phyloP scores from a whole-genome alignment of 257 asterid species.

The Plantago ovata region DNA sequence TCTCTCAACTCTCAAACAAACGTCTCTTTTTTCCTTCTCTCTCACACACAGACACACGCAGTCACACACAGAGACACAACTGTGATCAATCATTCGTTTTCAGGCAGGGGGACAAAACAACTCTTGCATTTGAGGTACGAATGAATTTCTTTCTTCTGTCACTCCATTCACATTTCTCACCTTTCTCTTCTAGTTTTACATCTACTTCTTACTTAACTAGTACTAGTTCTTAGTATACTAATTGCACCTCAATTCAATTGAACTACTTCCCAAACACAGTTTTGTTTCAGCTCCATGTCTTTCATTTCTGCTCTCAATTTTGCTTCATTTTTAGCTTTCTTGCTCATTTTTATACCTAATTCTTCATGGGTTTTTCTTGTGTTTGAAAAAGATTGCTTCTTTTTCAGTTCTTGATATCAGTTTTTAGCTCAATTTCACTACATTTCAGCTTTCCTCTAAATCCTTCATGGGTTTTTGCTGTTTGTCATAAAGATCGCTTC shows the following conservation, averaged over 20 bases:
- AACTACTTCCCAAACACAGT: too few relatives aligned
- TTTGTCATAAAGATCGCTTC: background rate
- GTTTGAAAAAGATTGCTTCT: background rate
- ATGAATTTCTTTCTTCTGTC: constrained; percentile 27
- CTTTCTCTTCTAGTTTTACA: background rate
- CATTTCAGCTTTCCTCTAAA: background rate
- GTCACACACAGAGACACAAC: constrained; percentile 16
- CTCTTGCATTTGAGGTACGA: constrained; percentile 38
- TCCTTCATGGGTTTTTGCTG: constrained; percentile 8
- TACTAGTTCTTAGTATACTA: too few relatives aligned
- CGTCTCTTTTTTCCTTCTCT: constrained; percentile 42
- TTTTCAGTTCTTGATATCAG: background rate
- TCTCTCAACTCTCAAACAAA: constrained; percentile 21
- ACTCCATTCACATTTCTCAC: constrained; percentile 28
- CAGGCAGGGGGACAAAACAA: constrained; percentile 5
- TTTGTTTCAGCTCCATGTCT: background rate
- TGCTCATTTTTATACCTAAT: constrained; percentile 6
- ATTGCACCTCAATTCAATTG: too few relatives aligned
- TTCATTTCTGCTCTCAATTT: constrained; percentile 4
- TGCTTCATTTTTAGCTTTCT: background rate
- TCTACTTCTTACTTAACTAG: background rate
- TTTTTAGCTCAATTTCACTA: background rate
- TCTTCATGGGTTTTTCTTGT: constrained; percentile 13
- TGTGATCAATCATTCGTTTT: constrained; percentile 24
- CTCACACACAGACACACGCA: constrained; percentile 19